These are phyloP conservation scores for Lecanicillium sp. DNA, from an alignment of 2,329 filamentous ascomycete species.

Conservation along the genomic window DNA sequence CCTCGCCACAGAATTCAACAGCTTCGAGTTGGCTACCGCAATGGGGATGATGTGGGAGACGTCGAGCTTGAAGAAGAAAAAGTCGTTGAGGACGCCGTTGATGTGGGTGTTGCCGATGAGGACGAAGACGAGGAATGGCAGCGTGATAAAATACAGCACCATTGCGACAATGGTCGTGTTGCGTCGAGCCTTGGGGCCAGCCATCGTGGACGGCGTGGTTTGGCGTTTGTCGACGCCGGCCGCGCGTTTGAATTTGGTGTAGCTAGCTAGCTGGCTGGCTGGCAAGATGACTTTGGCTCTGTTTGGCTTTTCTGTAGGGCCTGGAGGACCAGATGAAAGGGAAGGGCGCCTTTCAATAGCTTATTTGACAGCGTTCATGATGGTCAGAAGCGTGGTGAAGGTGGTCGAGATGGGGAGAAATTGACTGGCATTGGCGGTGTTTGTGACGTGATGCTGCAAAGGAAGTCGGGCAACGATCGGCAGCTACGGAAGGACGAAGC, in stretches of 20 bases:
- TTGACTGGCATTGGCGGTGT: not conserved
- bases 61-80: conserved; percentile 81
- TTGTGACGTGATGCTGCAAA: too few species aligned
- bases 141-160: conserved; percentile 62
- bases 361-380: too few species aligned
- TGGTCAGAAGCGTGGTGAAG: too few species aligned
- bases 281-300: too few species aligned
- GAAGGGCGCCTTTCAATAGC: too few species aligned
- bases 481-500: too few species aligned
- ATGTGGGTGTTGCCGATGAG: conserved; percentile 67
- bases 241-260: too few species aligned
- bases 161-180: conserved; percentile 57
- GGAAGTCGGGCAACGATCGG: too few species aligned
- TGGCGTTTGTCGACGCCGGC: not conserved
- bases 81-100: conserved; percentile 52
- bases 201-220: conserved; percentile 11
- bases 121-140: conserved; percentile 72
- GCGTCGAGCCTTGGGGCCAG: conserved; percentile 30
- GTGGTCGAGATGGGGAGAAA: conserved; percentile 5
- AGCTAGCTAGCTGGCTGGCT: too few species aligned
- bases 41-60: conserved; percentile 73
- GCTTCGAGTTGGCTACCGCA: conserved; percentile 58
- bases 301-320: not conserved
- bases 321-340: conserved; percentile 11
- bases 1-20: conserved; percentile 83